Conservation (phyloP, 306 rosid genomes). For the Senna siamea region DNA sequence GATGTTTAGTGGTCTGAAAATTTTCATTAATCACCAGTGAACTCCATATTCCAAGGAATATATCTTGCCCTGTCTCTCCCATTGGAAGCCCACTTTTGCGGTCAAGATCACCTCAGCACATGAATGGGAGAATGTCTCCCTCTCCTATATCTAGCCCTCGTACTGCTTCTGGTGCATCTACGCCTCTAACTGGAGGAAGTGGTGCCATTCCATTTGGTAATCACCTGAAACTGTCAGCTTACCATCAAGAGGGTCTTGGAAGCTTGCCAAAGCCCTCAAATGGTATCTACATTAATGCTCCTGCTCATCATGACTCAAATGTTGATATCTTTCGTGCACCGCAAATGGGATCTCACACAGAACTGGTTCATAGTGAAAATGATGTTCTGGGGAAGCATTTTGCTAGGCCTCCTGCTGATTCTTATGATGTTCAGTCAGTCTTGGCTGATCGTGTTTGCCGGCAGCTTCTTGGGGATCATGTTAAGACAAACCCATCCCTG, state of each 20-base stretch:
- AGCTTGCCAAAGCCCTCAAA: conserved; percentile 68
- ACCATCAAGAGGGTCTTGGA: conserved; percentile 79
- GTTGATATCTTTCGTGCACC: conserved; percentile 75
- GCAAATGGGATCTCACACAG: conserved; percentile 81
- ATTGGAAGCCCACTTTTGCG: conserved; percentile 95
- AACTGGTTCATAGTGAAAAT: conserved; percentile 61
- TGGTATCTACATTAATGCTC: not conserved
- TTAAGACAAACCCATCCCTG: conserved; percentile 60
- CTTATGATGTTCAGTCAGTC: conserved; percentile 79
- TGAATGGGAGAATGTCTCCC: conserved; percentile 89
- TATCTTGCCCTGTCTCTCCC: conserved; percentile 98
- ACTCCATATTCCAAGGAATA: conserved; percentile 73
- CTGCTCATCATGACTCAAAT: conserved; percentile 30
- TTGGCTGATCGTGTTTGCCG: conserved; percentile 91
- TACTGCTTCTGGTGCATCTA: conserved; percentile 90
- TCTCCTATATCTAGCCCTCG: conserved; percentile 98
- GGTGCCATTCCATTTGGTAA: conserved; percentile 77
- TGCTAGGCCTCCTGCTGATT: conserved; percentile 54
- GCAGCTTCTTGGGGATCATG: conserved; percentile 79
- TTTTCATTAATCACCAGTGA: conserved; percentile 66
- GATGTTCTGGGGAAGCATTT: conserved; percentile 65
- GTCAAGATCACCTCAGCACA: conserved; percentile 90
- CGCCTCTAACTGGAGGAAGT: conserved; percentile 81
- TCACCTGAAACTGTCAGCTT: conserved; percentile 60
- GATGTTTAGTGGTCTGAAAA: conserved; percentile 46